Evolutionary conservation across 2,329 filamentous ascomycete genomes (phyloP), one percentile per base, ranked within the genome.

Genomic region (Gaeumannomyces sp.): DNA sequence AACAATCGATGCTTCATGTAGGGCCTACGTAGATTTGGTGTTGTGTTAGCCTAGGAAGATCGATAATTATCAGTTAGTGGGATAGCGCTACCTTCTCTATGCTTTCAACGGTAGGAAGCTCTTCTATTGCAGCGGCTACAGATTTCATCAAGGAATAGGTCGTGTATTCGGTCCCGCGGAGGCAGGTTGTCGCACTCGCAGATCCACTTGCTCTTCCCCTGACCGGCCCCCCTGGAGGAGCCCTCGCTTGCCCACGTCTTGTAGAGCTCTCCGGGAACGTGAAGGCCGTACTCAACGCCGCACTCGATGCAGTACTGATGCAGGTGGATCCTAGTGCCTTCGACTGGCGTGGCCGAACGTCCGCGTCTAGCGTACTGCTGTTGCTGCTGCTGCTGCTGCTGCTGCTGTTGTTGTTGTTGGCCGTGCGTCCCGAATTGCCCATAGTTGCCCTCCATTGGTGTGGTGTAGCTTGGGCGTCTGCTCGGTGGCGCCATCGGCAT

Each of bases 241-340:
- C 7, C 57, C 13, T 59, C 57, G 27, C 27, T 31, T 25, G 57
- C 29, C 57, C 57, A 59, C 4, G 65, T 64, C 28, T 61, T 60
- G 7, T 67, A 64, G 13, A 66, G 31, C 16, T 69, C 67, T 1
- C 66, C 66, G 1, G 66, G 59, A 0, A 59, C n/a, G 14, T 64
- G 38, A 29, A 70, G 65, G 1, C 57, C 50, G 10, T 65, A 58
- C 29, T 65, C 22, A 11, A 70, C 60, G 5, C 67, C 67, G 25
- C 69, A 70, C 14, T 56, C 38, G 4, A 69, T 66, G 65, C 69
- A 70, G 64, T 70, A 70, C 13, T 64, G 61, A 2, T 65, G 67
- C 35, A 70, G 64, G 11, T 69, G 67, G 25, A 70, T 62, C 58
- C 66, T 67, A 0, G 66, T 64, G 4, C 64, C 63, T 6, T 65